A percentile compares a stretch with the other conserved stretches of the same genome.
Conservation (phyloP, 1,284 basidiomycete species). For the Acaromyces ingoldii region DNA sequence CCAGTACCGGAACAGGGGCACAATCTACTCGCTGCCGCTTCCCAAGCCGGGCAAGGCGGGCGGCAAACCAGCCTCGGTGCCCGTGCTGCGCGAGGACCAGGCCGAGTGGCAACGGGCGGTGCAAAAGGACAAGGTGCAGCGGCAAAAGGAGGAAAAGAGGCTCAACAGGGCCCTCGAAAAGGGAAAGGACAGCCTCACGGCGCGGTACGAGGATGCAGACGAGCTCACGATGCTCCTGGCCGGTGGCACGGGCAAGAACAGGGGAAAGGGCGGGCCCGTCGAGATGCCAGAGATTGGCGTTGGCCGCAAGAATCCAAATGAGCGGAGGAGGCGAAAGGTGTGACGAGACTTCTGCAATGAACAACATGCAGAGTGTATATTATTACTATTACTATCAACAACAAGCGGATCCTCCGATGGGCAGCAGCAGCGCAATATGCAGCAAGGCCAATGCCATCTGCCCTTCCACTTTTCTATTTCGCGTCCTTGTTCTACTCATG, state of each 20-base stretch:
- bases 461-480: too few species aligned
- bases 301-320: slow-evolving; percentile 49
- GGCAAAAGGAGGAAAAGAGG: slow-evolving; percentile 19
- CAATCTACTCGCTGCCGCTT: slow-evolving; percentile 84
- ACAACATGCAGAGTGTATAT: too few species aligned
- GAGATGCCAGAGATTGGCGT: slow-evolving; percentile 43
- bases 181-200: slow-evolving; percentile 40
- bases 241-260: slow-evolving; percentile 19
- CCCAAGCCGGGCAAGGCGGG: slow-evolving; percentile 69
- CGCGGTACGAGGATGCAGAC: slow-evolving; percentile 47
- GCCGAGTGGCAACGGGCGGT: slow-evolving; percentile 47
- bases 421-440: too few species aligned
- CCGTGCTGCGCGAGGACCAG: slow-evolving; percentile 48
- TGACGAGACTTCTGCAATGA: too few species aligned
- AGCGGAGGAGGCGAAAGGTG: slow-evolving; percentile 21
- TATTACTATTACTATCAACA: too few species aligned
- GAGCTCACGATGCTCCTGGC: slow-evolving; percentile 41
- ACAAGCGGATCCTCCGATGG: too few species aligned
- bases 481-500: too few species aligned
- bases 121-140: slow-evolving; percentile 7
- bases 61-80: slow-evolving; percentile 10
- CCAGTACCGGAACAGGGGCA: slow-evolving; percentile 86
- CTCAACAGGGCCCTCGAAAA: slow-evolving; percentile 28
- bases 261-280: slow-evolving; percentile 9
- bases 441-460: too few species aligned